Evolutionary conservation across 2,329 filamentous ascomycete species (phyloP).

Genomic region (Scytalidium sp.): DNA sequence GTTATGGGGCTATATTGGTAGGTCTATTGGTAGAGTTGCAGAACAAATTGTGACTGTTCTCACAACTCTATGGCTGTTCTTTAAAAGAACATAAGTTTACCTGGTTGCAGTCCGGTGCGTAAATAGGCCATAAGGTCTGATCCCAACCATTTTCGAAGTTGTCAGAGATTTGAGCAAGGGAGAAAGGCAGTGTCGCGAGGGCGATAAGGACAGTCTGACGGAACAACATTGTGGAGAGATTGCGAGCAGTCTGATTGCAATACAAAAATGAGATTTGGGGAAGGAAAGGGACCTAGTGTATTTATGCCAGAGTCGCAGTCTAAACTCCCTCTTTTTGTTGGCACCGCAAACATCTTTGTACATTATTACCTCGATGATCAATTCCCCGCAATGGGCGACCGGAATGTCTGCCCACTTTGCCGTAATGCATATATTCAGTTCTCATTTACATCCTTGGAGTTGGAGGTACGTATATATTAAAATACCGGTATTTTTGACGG

Average conservation of each 20-base stretch:
- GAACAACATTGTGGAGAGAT: slow-evolving; percentile 35
- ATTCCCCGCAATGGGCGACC: slow-evolving; percentile 10
- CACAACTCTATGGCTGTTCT: not conserved
- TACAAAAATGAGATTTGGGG: slow-evolving; percentile 9
- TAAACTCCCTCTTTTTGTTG: slow-evolving; percentile 19
- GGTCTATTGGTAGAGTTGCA: not conserved
- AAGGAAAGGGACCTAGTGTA: slow-evolving; percentile 15
- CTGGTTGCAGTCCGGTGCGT: slow-evolving; percentile 58
- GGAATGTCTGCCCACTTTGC: slow-evolving; percentile 22
- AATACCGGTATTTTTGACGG: slow-evolving; percentile 8
- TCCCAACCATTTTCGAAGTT: slow-evolving; percentile 59
- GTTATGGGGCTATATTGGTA: not conserved
- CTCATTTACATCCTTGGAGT: slow-evolving; percentile 5
- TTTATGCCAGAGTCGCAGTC: slow-evolving; percentile 25
- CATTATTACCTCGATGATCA: slow-evolving; percentile 9
- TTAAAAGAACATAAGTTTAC: slow-evolving; percentile 18
- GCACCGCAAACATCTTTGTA: slow-evolving; percentile 12
- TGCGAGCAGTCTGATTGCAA: slow-evolving; percentile 4
- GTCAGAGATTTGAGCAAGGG: slow-evolving; percentile 51
- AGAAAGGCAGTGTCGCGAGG: slow-evolving; percentile 42
- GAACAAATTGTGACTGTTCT: not conserved
- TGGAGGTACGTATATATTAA: not conserved
- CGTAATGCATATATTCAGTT: slow-evolving; percentile 21
- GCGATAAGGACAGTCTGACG: slow-evolving; percentile 40
- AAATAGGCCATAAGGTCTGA: slow-evolving; percentile 53